Percentiles rank a stretch among this genome's conserved stretches.
Evolutionary conservation across 1,139 yeast species (phyloP).

Genomic region (Yamadazyma buinensis): DNA sequence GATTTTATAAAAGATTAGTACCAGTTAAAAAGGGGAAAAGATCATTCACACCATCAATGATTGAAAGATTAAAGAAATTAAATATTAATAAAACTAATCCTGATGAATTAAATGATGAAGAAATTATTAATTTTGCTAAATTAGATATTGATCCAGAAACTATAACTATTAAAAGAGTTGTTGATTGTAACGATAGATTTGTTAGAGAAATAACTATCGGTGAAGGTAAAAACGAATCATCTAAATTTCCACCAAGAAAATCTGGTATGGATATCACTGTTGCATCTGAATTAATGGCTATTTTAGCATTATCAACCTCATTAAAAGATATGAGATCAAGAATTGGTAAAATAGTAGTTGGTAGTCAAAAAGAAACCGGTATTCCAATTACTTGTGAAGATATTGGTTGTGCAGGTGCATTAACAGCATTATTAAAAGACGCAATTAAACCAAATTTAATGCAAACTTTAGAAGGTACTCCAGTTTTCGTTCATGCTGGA

Average conservation of each 20-base stretch:
- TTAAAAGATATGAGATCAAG: constrained; percentile 65
- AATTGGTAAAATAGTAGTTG: constrained; percentile 70
- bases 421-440: constrained; percentile 73
- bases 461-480: constrained; percentile 86
- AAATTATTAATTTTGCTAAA: constrained; percentile 57
- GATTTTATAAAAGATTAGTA: constrained; percentile 66
- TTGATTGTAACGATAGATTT: constrained; percentile 77
- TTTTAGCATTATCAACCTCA: constrained; percentile 66
- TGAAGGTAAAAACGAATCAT: constrained; percentile 67
- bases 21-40: constrained; percentile 67
- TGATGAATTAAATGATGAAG: constrained; percentile 64
- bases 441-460: constrained; percentile 81
- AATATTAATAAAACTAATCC: constrained; percentile 68
- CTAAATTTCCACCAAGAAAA: constrained; percentile 62
- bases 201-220: constrained; percentile 74
- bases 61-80: constrained; percentile 56
- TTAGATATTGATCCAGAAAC: constrained; percentile 70
- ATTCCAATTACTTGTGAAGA: constrained; percentile 75
- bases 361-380: constrained; percentile 54
- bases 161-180: constrained; percentile 73
- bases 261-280: constrained; percentile 82
- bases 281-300: constrained; percentile 81
- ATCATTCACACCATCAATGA: constrained; percentile 64
- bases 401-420: constrained; percentile 77
- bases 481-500: constrained; percentile 82